Evolutionary conservation across 2,329 filamentous ascomycete species (phyloP).

Genomic region (Colletotrichum sansevieriae): DNA sequence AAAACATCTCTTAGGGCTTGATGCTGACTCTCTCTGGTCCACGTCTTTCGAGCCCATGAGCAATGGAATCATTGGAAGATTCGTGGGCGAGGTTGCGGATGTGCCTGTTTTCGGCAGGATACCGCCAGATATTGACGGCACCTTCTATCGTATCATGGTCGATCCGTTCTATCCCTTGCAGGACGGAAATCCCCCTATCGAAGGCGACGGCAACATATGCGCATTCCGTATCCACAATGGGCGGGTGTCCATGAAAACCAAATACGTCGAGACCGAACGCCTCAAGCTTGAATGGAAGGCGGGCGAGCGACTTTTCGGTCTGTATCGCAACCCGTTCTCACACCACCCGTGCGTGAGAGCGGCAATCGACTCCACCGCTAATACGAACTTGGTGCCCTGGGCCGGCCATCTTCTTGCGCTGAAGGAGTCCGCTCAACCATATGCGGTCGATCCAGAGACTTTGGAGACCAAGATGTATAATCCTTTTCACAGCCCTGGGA

Average conservation of each 20-base stretch:
- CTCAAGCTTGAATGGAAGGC: conserved; percentile 54
- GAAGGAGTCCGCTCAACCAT: conserved; percentile 63
- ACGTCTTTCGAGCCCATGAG: no score
- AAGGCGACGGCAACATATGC: conserved; percentile 56
- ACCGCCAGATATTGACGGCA: conserved; percentile 44
- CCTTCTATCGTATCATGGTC: conserved; percentile 53
- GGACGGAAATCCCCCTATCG: conserved; percentile 52
- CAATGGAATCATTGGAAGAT: no score
- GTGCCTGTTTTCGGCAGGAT: conserved; percentile 43
- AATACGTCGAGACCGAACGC: conserved; percentile 56
- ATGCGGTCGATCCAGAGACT: conserved; percentile 54
- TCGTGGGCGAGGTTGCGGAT: conserved; percentile 37
- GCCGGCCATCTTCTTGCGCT: conserved; percentile 59
- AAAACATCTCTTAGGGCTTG: no score
- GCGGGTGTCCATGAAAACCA: no score
- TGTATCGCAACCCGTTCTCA: conserved; percentile 56
- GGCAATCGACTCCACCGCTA: conserved; percentile 55
- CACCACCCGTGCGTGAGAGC: conserved; percentile 51
- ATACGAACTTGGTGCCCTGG: conserved; percentile 66
- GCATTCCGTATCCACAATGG: conserved; percentile 50
- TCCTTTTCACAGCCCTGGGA: conserved; percentile 52
- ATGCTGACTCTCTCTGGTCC: no score
- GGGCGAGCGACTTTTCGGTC: conserved; percentile 50
- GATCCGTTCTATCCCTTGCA: conserved; percentile 55
- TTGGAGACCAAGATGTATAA: conserved; percentile 56